Percentiles rank a stretch among this genome's conserved stretches.
These are phyloP conservation scores for Takakia lepidozioides DNA, from an alignment of 225 moss, liverwort and hornwort genomes.

Conservation along the genomic window DNA sequence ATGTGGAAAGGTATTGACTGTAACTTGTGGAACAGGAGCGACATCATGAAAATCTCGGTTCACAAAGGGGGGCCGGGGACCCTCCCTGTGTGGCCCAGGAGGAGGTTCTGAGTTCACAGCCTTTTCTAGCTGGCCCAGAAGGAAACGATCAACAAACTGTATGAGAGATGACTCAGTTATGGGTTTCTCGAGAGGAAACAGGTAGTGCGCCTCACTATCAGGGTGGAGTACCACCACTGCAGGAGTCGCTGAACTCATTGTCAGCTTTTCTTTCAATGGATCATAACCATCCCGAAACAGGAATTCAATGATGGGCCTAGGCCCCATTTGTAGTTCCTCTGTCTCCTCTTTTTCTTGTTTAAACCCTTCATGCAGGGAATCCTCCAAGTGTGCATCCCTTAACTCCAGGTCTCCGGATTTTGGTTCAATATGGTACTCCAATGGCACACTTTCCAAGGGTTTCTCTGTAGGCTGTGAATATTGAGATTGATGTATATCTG, in stretches of 20 bases:
- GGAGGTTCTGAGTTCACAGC: conserved; percentile 17
- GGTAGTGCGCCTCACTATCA: conserved; percentile 19
- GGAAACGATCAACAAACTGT: conserved; percentile 18
- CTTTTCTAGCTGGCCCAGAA: conserved; percentile 13
- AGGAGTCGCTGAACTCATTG: conserved; percentile 12
- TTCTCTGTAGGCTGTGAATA: no score
- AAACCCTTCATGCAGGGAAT: not conserved
- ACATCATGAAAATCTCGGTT: conserved; percentile 33
- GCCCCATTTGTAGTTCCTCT: not conserved
- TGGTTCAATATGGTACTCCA: no score
- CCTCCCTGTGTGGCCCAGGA: conserved; percentile 7
- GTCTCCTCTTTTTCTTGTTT: conserved; percentile 1
- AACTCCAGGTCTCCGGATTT: conserved; percentile 1
- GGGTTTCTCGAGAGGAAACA: conserved; percentile 12
- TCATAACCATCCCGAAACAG: conserved; percentile 33
- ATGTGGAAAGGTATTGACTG: conserved; percentile 12
- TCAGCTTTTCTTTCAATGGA: conserved; percentile 23
- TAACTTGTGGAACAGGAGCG: conserved; percentile 20
- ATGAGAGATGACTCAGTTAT: conserved; percentile 18
- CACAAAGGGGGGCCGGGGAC: conserved; percentile 28
- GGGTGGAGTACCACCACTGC: conserved; percentile 29
- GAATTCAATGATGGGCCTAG: conserved; percentile 1
- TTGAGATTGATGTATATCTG: no score
- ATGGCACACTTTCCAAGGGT: no score
- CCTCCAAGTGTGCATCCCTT: not conserved